Percentiles rank a stretch among this genome's conserved stretches.
phyloP scores from a whole-genome alignment of 73 alveolate species.

The Tetrahymena elliotti region DNA sequence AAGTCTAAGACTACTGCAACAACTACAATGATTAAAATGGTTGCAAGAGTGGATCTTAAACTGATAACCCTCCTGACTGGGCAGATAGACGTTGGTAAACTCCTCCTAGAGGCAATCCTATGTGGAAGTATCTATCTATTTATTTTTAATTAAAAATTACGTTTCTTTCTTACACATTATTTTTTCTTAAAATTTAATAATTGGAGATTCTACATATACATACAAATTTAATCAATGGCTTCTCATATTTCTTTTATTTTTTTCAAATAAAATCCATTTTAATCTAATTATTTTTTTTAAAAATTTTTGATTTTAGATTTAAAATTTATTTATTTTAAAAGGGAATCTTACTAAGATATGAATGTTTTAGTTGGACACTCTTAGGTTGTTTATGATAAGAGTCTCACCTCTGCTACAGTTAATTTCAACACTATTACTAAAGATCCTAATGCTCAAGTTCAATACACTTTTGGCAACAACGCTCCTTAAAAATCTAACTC shows the following conservation, averaged over 20 bases:
- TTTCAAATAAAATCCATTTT: neutral
- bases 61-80: conserved; percentile 80
- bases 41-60: conserved; percentile 61
- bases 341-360: conserved; percentile 70
- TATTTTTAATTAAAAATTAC: neutral
- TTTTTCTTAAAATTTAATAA: too few species aligned
- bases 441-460: conserved; percentile 41
- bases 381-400: conserved; percentile 54
- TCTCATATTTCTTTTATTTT: neutral
- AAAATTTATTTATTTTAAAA: neutral
- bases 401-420: conserved; percentile 59
- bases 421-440: conserved; percentile 70
- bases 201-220: neutral
- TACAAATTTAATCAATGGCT: neutral
- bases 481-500: conserved; percentile 18
- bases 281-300: too few species aligned
- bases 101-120: conserved; percentile 73
- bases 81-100: conserved; percentile 79
- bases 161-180: neutral
- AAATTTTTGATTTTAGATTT: too few species aligned
- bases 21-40: conserved; percentile 80
- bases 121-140: conserved; percentile 32
- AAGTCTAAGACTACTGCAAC: conserved; percentile 43
- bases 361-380: conserved; percentile 79
- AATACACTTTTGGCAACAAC: conserved; percentile 44